phyloP scores from a whole-genome alignment of 2,329 filamentous ascomycete species.

The Scolecobasidium constrictum region DNA sequence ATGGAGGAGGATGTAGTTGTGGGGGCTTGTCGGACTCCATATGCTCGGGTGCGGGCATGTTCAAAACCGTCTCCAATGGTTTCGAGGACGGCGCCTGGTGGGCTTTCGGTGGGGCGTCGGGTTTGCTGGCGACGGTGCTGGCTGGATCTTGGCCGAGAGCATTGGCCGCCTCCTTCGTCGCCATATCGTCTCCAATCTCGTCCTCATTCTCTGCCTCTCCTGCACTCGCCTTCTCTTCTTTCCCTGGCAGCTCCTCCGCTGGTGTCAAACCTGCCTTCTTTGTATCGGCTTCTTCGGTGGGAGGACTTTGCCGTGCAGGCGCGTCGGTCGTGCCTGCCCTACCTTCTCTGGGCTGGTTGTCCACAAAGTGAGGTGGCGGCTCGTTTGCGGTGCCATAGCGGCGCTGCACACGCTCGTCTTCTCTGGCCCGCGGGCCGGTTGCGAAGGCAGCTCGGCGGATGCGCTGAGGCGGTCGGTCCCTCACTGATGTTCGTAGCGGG shows the following conservation, averaged over 20 bases:
- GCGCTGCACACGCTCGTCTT: constrained; percentile 15
- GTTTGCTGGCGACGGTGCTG: constrained; percentile 7
- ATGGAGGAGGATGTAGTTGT: constrained; percentile 62
- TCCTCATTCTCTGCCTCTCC: background rate
- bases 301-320: background rate
- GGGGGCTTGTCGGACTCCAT: constrained; percentile 41
- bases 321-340: background rate
- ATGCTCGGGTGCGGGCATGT: constrained; percentile 27
- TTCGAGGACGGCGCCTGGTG: constrained; percentile 17
- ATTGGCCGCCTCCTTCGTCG: constrained; percentile 2
- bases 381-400: constrained; percentile 39
- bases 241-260: background rate
- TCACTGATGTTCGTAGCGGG: constrained; percentile 4
- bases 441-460: background rate
- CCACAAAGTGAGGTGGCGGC: constrained; percentile 27
- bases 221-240: background rate
- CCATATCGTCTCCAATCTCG: background rate
- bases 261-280: background rate
- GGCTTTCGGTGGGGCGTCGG: constrained; percentile 8
- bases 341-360: constrained; percentile 8
- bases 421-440: background rate
- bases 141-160: constrained; percentile 10
- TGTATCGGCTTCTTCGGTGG: background rate
- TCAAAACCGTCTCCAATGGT: constrained; percentile 28
- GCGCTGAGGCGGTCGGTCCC: background rate